Evolutionary conservation across 225 moss, liverwort and hornwort species (phyloP).

Genomic region (Pseudoscleropodium purum): DNA sequence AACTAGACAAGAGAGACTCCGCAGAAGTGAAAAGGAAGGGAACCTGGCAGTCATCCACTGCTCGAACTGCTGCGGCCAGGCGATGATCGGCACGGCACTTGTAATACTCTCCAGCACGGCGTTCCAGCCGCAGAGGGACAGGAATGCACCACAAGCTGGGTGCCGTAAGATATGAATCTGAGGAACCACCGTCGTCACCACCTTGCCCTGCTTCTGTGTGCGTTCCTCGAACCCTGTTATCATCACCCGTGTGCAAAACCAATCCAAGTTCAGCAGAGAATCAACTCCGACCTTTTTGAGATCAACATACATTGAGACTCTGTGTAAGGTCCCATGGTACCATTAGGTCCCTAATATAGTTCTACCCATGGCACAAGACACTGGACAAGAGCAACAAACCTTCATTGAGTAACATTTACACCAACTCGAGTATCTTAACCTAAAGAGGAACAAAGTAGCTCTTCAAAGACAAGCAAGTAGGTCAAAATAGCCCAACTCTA

Average conservation of each 20-base stretch:
- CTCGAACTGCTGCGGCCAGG: constrained; percentile 12
- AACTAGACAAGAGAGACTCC: background rate
- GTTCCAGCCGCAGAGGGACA: constrained; percentile 29
- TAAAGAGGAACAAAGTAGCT: background rate
- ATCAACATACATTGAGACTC: background rate
- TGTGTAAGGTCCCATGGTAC: background rate
- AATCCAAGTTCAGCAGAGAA: background rate
- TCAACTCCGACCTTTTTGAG: background rate
- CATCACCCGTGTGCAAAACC: background rate
- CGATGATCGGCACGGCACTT: constrained; percentile 7
- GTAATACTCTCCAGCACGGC: constrained; percentile 6
- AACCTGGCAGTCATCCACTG: constrained; percentile 31
- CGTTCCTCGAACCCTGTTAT: constrained; percentile 15
- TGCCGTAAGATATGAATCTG: constrained; percentile 17
- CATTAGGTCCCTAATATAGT: no score
- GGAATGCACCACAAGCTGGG: constrained; percentile 15
- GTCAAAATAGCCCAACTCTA: background rate
- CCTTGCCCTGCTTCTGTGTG: constrained; percentile 1
- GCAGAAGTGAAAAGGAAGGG: accelerated
- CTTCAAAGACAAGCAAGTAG: accelerated
- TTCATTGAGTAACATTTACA: background rate
- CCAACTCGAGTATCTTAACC: background rate
- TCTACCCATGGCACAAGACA: no score
- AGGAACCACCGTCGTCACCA: background rate
- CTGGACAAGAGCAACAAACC: background rate